Base-by-base conservation (phyloP, 768 basidiomycete genomes). In the Lanmaoa pseudosensibilis region DNA sequence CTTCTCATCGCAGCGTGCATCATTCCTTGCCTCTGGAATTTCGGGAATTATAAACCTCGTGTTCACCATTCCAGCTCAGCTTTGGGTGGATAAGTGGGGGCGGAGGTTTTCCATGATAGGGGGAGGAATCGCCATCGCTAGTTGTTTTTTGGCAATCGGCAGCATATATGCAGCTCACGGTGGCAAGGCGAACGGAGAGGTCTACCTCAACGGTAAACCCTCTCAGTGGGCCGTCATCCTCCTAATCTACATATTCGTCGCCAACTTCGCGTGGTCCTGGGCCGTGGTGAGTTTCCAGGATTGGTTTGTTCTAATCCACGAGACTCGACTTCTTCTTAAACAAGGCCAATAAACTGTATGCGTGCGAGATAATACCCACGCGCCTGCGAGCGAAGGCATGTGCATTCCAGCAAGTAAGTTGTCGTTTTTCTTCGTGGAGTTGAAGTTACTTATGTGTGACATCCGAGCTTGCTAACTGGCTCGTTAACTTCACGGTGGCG, bases 1-100 rank as follows among this genome's bases (percentile, higher is more conserved):
- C n/a, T 73, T 82, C n/a, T 74, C 75, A 13, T 73, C 73, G 4
- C 66, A 68, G n/a, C 73, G 75, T n/a, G 74, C 80, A 3, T 74
- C 78, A 3, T 81, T 83, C 67, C 71, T 82, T 34, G 80, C 79
- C 0, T 80, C 80, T 1, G 82, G 80, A 5, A 70, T 82, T 13
- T 77, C 78, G 1, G 82, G 80, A 32, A 69, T 83, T 39, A 59
- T 80, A 36, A 77, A 76, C 56, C 56, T 81, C 19, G 68, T 67
- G 16, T 66, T 70, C 41, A 78, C 77, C 7, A 69, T 79, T 46
- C 64, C 69, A 3, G 67, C 74, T 12, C 77, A 76, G 56, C 51
- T 74, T 44, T 75, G 67, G 48, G 70, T 74, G 18, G 79, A 80
- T 48, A 74, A 67, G 57, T 79, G 76, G 75, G 64, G 56, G 46